Base-by-base conservation (phyloP, 2,329 filamentous ascomycete species). In the Aspergillus tanneri region DNA sequence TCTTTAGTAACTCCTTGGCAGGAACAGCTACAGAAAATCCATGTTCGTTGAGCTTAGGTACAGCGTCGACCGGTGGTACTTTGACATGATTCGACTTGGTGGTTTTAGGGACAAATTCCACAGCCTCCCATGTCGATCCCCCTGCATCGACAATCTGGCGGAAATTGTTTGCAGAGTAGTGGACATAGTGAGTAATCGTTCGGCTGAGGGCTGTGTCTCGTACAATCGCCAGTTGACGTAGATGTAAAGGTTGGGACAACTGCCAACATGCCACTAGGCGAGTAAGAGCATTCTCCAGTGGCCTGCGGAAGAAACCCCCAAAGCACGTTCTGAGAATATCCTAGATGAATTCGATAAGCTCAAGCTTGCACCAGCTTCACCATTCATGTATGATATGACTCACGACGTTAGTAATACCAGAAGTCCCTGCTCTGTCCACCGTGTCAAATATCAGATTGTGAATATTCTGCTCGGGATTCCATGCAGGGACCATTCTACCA, bases 261-360 rank as follows among this genome's bases (percentile, higher is more conserved):
- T 81, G 75, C 76, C 81, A 83, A 46, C 74, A 69, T 47, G 82
- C 76, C 2, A 78, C 78, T 28, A 85, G 56, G 21, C 79, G 75
- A 40, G 65, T 65, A 18, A 84, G 59, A 16, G 75, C 66, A 23
- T 75, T 72, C 57, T 85, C 82, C 23, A 82, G 58, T 0, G 80
- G 77, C 41, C 80, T 71, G 44, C 73, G 74, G 65, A 77, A 83
- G 55, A 80, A 77, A 8, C 66, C 63, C 8, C 82, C 81, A 41
- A 78, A 70, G 6, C 71, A 60, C 54, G 60, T 36, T 55, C 66
- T 56, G 59, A 67, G 72, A 6, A 79, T 64, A 35, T 73, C 65
- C 67, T 22, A 21, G 18, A 22, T 14, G 11, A 14, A 23, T 22
- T 35, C 24, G 2, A 3, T 27, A 30, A 28, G 2, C 14, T 22